These are phyloP conservation scores for Fusarium lateritium DNA, from an alignment of 2,329 filamentous ascomycete species.

Conservation along the genomic window DNA sequence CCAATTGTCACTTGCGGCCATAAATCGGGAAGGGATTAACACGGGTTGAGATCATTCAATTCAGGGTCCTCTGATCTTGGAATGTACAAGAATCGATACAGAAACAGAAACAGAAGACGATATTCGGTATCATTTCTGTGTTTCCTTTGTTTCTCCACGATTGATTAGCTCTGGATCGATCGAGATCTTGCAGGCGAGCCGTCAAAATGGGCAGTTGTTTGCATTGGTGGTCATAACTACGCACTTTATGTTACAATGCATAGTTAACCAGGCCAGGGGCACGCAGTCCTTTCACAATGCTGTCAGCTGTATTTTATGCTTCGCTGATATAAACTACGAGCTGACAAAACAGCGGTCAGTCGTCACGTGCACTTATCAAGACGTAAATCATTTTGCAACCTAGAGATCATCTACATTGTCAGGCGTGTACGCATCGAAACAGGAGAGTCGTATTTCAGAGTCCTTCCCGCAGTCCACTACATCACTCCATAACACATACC, in stretches of 20 bases:
- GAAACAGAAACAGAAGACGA: slow-evolving; percentile 1
- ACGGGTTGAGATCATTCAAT: slow-evolving; percentile 16
- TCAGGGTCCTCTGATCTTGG: slow-evolving; percentile 35
- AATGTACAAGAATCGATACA: slow-evolving; percentile 38
- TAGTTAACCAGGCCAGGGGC: slow-evolving; percentile 4
- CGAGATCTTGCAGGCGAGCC: slow-evolving; percentile 35
- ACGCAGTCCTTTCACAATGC: neutral
- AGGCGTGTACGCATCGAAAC: slow-evolving; percentile 37
- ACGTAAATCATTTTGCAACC: slow-evolving; percentile 23
- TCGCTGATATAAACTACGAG: neutral
- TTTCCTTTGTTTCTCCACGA: slow-evolving; percentile 3
- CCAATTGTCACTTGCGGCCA: slow-evolving; percentile 17
- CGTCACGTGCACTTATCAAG: neutral
- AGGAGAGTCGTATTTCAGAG: slow-evolving; percentile 51
- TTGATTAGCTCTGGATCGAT: slow-evolving; percentile 32
- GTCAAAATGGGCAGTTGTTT: slow-evolving; percentile 27
- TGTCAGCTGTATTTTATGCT: neutral
- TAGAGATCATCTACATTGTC: slow-evolving; percentile 5
- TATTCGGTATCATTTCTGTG: slow-evolving; percentile 3
- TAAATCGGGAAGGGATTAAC: slow-evolving; percentile 45
- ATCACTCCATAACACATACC: slow-evolving; percentile 1
- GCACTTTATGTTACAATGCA: slow-evolving; percentile 26
- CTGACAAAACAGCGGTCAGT: neutral
- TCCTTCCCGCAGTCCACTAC: slow-evolving; percentile 40
- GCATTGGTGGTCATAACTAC: slow-evolving; percentile 20